phyloP scores from a whole-genome alignment of 2,329 filamentous ascomycete species.

The Aphanoascus verrucosus region DNA sequence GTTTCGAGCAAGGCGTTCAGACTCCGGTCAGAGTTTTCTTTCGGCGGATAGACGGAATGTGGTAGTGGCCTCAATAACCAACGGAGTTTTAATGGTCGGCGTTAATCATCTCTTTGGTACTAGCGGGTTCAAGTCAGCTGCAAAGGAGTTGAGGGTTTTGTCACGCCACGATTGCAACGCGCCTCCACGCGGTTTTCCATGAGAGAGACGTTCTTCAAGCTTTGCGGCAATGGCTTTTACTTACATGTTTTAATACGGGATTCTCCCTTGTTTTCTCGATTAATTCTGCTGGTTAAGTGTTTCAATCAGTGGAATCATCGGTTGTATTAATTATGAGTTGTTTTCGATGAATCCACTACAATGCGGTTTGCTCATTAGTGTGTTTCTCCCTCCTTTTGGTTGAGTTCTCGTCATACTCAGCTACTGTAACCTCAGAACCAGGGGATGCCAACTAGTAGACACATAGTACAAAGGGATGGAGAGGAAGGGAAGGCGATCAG shows the following conservation, averaged over 20 bases:
- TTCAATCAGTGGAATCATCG: neutral
- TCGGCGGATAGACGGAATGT: neutral
- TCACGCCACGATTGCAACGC: neutral
- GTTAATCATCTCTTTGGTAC: neutral
- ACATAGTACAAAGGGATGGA: too few relatives aligned
- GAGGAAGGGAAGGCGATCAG: too few relatives aligned
- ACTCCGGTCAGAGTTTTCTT: neutral
- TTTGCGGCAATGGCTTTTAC: neutral
- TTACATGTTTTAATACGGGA: neutral
- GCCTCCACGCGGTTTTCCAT: neutral
- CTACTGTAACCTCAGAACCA: too few relatives aligned
- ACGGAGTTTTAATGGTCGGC: conserved; percentile 2
- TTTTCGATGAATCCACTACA: neutral
- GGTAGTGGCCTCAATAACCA: neutral
- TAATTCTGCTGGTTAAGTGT: neutral
- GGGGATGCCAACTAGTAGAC: too few relatives aligned
- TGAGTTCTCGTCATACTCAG: neutral
- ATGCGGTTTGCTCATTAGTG: neutral
- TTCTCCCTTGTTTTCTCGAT: neutral
- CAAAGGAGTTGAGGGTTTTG: neutral
- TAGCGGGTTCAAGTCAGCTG: neutral
- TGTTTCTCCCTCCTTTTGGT: neutral
- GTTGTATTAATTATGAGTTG: neutral
- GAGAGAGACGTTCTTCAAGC: neutral
- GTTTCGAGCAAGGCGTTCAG: conserved; percentile 7